phyloP scores from a whole-genome alignment of 306 rosid genomes.

The Lagenaria siceraria region DNA sequence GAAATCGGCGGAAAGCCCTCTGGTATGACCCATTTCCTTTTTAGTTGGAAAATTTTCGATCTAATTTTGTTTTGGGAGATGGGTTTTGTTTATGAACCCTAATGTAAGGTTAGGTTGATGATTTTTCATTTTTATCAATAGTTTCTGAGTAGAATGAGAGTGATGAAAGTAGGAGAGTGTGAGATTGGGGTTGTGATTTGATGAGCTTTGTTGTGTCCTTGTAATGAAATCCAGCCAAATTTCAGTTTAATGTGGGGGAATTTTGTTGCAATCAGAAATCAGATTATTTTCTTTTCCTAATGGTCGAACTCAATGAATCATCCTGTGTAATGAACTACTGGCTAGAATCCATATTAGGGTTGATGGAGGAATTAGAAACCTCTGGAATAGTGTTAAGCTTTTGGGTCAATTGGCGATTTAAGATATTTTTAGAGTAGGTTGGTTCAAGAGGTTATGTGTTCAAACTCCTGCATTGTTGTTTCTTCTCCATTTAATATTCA shows the following conservation, averaged over 20 bases:
- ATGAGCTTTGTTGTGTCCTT: neutral
- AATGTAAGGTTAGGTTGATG: neutral
- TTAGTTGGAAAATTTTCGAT: neutral
- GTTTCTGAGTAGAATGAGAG: neutral
- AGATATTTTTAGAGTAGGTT: too few species aligned
- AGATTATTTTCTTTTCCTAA: neutral
- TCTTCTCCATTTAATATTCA: too few species aligned
- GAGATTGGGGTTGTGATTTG: neutral
- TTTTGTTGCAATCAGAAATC: neutral
- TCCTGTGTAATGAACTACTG: neutral
- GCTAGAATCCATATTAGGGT: neutral
- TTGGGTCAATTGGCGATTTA: too few species aligned
- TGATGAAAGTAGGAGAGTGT: neutral
- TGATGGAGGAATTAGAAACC: slow-evolving; percentile 1
- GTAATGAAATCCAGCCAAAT: neutral
- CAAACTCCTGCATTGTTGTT: too few species aligned
- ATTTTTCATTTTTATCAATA: neutral
- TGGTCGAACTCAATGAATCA: neutral
- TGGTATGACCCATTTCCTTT: slow-evolving; percentile 14
- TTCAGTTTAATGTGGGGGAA: neutral
- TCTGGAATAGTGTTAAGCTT: too few species aligned
- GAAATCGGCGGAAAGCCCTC: slow-evolving; percentile 31
- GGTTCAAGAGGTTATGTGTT: too few species aligned
- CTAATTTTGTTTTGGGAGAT: neutral
- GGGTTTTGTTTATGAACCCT: neutral